phyloP scores from a whole-genome alignment of 345 rosid species.

The Clausena lansium region DNA sequence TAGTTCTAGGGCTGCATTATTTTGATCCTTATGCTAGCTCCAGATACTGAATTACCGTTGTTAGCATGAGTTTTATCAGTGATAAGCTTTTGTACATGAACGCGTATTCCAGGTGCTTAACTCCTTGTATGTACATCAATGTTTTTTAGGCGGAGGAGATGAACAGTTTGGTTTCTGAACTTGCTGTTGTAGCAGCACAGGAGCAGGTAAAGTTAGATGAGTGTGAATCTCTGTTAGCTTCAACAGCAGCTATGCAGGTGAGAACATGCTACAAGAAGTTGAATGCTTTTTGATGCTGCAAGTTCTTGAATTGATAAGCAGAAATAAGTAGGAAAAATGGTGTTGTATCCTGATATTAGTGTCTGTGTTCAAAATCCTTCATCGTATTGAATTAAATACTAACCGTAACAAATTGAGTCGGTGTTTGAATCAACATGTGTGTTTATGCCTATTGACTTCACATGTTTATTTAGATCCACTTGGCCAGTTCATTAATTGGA shows the following conservation, averaged over 20 bases:
- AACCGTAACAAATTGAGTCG: not conserved
- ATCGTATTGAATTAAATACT: not conserved
- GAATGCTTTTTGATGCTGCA: not conserved
- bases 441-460: not conserved
- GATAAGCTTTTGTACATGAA: constrained; percentile 14
- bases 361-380: not conserved
- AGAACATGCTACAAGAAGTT: constrained; percentile 1
- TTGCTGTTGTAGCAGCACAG: constrained; percentile 47
- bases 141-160: constrained; percentile 53
- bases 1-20: not conserved
- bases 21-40: not conserved
- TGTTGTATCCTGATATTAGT: not conserved
- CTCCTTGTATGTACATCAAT: not conserved
- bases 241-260: constrained; percentile 75
- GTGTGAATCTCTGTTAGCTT: constrained; percentile 67
- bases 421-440: not conserved
- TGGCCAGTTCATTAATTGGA: not conserved
- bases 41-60: not conserved
- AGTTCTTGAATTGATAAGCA: constrained; percentile 3
- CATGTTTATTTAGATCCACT: not conserved
- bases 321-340: not conserved
- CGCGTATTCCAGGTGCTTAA: constrained; percentile 5
- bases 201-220: constrained; percentile 63
- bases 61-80: not conserved
- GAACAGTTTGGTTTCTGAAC: constrained; percentile 58